Conservation (phyloP, 495 filamentous ascomycete genomes). For the Talaromyces trachyspermus region DNA sequence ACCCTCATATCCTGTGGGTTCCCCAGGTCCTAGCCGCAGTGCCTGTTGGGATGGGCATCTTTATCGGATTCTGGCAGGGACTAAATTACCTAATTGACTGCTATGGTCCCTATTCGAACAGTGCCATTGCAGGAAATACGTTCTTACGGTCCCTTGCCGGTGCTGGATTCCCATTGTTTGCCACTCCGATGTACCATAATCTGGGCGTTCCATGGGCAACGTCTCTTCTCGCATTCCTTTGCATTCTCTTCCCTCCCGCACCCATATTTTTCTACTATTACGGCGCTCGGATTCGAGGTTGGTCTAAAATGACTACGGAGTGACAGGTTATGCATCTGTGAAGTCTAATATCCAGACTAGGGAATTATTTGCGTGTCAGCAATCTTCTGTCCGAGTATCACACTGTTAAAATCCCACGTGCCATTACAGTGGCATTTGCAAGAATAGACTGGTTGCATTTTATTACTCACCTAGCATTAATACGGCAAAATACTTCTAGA, state of each 20-base stretch:
- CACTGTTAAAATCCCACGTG: too few relatives aligned
- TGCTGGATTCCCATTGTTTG: conserved; percentile 36
- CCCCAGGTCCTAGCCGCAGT: conserved; percentile 15
- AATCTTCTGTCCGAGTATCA: too few relatives aligned
- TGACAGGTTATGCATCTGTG: too few relatives aligned
- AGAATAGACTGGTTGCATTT: conserved; percentile 19
- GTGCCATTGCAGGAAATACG: conserved; percentile 55
- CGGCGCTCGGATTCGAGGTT: conserved; percentile 19
- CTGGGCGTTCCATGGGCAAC: conserved; percentile 30
- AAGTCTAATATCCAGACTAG: too few relatives aligned
- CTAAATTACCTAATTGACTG: conserved; percentile 70
- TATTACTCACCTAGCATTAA: too few relatives aligned
- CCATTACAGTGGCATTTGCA: background rate
- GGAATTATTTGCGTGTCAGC: too few relatives aligned
- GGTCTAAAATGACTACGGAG: too few relatives aligned
- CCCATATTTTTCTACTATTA: conserved; percentile 28
- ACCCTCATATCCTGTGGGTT: conserved; percentile 24
- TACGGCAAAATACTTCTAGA: too few relatives aligned
- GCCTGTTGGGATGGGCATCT: background rate
- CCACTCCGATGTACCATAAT: conserved; percentile 23
- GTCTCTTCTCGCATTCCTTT: conserved; percentile 30
- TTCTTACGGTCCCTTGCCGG: conserved; percentile 50
- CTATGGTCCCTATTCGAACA: conserved; percentile 61
- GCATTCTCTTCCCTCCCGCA: conserved; percentile 22
- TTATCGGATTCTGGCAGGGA: conserved; percentile 29